Percentiles rank a stretch among this genome's conserved stretches.
These are phyloP conservation scores for Rugonectria rugulosa DNA, from an alignment of 2,329 filamentous ascomycete genomes.

Conservation along the genomic window DNA sequence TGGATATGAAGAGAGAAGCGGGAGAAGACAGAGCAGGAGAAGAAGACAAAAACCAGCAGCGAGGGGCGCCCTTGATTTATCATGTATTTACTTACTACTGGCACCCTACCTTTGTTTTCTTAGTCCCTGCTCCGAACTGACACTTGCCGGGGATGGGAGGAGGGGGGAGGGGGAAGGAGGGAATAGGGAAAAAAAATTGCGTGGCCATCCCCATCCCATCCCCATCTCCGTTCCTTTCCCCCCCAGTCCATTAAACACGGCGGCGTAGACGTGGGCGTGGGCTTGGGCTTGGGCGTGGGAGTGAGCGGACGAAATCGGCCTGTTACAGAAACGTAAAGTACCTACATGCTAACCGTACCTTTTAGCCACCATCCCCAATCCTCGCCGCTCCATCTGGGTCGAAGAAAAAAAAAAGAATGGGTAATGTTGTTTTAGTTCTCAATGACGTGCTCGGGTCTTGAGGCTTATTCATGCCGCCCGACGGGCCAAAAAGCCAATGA, in stretches of 20 bases:
- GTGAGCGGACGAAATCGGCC: slow-evolving; percentile 17
- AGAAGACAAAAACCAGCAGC: slow-evolving; percentile 18
- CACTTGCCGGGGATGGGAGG: slow-evolving; percentile 23
- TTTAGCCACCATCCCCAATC: slow-evolving; percentile 9
- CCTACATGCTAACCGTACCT: too few relatives aligned
- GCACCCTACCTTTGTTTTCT: slow-evolving; percentile 32
- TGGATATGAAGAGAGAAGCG: slow-evolving; percentile 9
- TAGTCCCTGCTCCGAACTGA: slow-evolving; percentile 24
- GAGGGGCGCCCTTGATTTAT: slow-evolving; percentile 28
- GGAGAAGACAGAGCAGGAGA: slow-evolving; percentile 8
- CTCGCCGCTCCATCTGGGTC: slow-evolving; percentile 8
- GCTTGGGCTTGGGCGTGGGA: slow-evolving; percentile 1
- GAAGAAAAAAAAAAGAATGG: slow-evolving; percentile 35
- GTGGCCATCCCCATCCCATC: slow-evolving; percentile 24
- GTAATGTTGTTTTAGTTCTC: slow-evolving; percentile 38
- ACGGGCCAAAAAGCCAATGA: slow-evolving; percentile 39
- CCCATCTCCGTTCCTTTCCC: slow-evolving; percentile 10
- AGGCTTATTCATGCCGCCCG: slow-evolving; percentile 41
- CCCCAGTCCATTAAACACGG: slow-evolving; percentile 7
- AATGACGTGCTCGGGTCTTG: slow-evolving; percentile 46
- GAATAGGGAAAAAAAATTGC: slow-evolving; percentile 33
- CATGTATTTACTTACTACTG: slow-evolving; percentile 34
- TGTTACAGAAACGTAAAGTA: not conserved
- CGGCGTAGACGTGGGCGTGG: slow-evolving; percentile 6
- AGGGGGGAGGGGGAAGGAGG: slow-evolving; percentile 5